These are phyloP conservation scores for Zymoseptoria crescenta DNA, from an alignment of 2,329 filamentous ascomycete species.

Conservation along the genomic window DNA sequence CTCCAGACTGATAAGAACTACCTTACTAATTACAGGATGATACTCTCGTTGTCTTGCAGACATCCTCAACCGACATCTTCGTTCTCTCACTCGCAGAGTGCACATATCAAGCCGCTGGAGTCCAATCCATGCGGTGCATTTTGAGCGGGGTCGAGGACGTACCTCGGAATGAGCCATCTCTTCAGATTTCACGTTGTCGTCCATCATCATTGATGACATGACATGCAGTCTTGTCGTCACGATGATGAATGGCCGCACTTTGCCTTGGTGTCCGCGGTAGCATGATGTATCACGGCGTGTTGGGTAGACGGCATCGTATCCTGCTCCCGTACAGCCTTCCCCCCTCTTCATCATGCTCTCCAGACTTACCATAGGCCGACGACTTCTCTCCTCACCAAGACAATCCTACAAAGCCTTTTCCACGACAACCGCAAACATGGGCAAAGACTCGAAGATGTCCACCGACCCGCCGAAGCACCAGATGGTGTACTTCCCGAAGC, in stretches of 20 bases:
- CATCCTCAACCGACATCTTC: too few relatives aligned
- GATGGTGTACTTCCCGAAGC: slow-evolving; percentile 54
- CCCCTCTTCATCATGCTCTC: neutral
- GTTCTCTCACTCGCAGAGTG: too few relatives aligned
- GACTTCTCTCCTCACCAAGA: neutral
- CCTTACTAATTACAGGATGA: too few relatives aligned
- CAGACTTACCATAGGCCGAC: neutral
- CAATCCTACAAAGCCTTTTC: slow-evolving; percentile 12
- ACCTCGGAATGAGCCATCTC: neutral
- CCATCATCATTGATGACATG: slow-evolving; percentile 2
- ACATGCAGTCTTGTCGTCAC: slow-evolving; percentile 6
- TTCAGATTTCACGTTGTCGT: neutral
- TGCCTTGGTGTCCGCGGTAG: neutral
- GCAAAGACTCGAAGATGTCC: slow-evolving; percentile 29
- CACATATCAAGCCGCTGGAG: too few relatives aligned
- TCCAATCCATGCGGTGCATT: too few relatives aligned
- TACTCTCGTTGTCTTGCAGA: too few relatives aligned
- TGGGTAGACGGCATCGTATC: neutral
- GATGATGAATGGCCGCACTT: slow-evolving; percentile 1
- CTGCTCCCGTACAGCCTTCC: neutral
- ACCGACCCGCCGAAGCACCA: slow-evolving; percentile 33
- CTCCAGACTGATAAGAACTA: neutral
- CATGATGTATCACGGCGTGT: neutral
- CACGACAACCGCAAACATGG: slow-evolving; percentile 18
- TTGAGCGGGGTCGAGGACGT: too few relatives aligned